Evolutionary conservation across 2,329 filamentous ascomycete species (phyloP).

Genomic region (Ophiosphaerella herpotricha): DNA sequence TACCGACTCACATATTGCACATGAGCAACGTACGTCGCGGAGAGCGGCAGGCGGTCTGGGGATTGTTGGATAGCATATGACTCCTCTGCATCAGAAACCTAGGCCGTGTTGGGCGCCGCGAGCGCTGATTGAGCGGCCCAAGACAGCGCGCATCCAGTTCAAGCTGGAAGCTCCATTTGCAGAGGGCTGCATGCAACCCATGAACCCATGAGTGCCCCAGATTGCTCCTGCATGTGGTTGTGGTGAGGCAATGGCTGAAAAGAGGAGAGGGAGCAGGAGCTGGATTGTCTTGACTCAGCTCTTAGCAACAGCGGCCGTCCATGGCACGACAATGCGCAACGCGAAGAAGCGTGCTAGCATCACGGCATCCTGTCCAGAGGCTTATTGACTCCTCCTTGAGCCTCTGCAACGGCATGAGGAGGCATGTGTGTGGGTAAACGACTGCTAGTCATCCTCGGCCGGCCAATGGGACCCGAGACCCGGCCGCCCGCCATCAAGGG

Average conservation of each 20-base stretch:
- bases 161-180: slow-evolving; percentile 26
- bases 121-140: slow-evolving; percentile 35
- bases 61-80: slow-evolving; percentile 34
- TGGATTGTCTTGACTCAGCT: slow-evolving; percentile 29
- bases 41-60: slow-evolving; percentile 22
- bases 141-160: slow-evolving; percentile 14
- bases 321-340: slow-evolving; percentile 14
- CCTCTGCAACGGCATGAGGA: slow-evolving; percentile 29
- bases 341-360: slow-evolving; percentile 9
- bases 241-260: slow-evolving; percentile 15
- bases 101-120: slow-evolving; percentile 25
- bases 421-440: slow-evolving; percentile 23
- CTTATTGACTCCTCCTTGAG: slow-evolving; percentile 24
- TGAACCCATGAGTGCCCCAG: slow-evolving; percentile 17
- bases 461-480: slow-evolving; percentile 35
- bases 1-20: slow-evolving; percentile 23
- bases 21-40: slow-evolving; percentile 20
- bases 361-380: slow-evolving; percentile 21
- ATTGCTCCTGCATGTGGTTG: slow-evolving; percentile 13
- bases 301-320: slow-evolving; percentile 20
- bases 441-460: slow-evolving; percentile 23
- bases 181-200: slow-evolving; percentile 33
- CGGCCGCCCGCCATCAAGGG: slow-evolving; percentile 32
- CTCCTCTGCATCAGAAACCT: slow-evolving; percentile 33
- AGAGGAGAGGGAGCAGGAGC: slow-evolving; percentile 22